phyloP scores from a whole-genome alignment of 257 asterid genomes.

The Solanum chaucha region DNA sequence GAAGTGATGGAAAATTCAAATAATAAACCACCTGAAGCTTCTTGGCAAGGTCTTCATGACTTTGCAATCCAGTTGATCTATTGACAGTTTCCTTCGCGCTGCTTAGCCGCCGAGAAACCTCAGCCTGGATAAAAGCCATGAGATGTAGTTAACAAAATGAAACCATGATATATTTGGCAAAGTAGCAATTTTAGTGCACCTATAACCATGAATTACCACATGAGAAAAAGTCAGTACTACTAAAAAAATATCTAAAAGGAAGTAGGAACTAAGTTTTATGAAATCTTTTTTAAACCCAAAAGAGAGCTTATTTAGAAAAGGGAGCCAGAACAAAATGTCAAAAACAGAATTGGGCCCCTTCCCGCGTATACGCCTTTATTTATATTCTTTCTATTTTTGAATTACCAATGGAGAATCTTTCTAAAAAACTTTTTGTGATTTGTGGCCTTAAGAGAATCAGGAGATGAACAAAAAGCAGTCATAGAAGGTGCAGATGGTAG shows the following conservation, averaged over 20 bases:
- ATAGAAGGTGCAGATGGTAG: background rate
- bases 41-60: constrained; percentile 93
- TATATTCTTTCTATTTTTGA: too few species aligned
- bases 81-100: constrained; percentile 49
- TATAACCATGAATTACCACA: background rate
- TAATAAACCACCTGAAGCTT: constrained; percentile 70
- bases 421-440: too few species aligned
- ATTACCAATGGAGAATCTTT: too few species aligned
- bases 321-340: background rate
- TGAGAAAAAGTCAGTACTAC: background rate
- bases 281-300: background rate
- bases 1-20: background rate
- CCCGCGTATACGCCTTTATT: too few species aligned
- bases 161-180: background rate
- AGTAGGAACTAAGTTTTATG: background rate
- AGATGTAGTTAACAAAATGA: background rate
- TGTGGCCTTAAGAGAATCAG: too few species aligned
- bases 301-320: background rate
- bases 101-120: constrained; percentile 72
- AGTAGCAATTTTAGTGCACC: background rate
- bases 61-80: constrained; percentile 50
- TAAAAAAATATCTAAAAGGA: background rate
- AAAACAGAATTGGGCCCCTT: background rate
- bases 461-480: background rate
- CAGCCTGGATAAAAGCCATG: constrained; percentile 33